These are phyloP conservation scores for Cyclanthera cordifolia DNA, from an alignment of 306 rosid genomes.

Conservation along the genomic window DNA sequence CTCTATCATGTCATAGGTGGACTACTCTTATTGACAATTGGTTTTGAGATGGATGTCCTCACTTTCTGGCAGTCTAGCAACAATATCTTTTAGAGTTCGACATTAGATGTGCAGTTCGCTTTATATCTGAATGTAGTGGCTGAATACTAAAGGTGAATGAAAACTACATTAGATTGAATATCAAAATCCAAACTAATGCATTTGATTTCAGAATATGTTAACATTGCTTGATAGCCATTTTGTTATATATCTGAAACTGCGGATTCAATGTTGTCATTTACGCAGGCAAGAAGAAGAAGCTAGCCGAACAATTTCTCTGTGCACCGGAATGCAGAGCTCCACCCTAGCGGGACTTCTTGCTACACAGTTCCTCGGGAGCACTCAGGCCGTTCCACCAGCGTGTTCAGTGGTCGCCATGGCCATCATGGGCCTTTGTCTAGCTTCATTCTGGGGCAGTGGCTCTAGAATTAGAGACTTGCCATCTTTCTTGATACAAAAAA, in stretches of 20 bases:
- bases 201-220: background rate
- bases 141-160: background rate
- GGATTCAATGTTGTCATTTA: conserved; percentile 14
- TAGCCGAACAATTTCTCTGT: conserved; percentile 64
- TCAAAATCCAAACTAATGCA: background rate
- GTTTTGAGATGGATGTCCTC: too few relatives aligned
- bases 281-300: conserved; percentile 74
- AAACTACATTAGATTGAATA: background rate
- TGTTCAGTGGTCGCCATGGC: conserved; percentile 95
- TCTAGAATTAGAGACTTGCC: conserved; percentile 51
- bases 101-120: background rate
- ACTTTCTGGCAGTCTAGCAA: too few relatives aligned
- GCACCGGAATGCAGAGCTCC: conserved; percentile 99
- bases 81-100: background rate
- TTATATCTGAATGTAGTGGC: background rate
- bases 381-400: conserved; percentile 91
- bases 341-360: conserved; percentile 97
- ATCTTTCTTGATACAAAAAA: conserved; percentile 27
- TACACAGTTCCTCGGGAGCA: conserved; percentile 80
- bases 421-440: conserved; percentile 86
- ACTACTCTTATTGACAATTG: too few relatives aligned
- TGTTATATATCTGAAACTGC: background rate
- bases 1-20: too few relatives aligned
- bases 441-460: conserved; percentile 87
- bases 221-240: background rate